phyloP scores from a whole-genome alignment of 225 moss, liverwort and hornwort genomes.

The Takakia lepidozioides region DNA sequence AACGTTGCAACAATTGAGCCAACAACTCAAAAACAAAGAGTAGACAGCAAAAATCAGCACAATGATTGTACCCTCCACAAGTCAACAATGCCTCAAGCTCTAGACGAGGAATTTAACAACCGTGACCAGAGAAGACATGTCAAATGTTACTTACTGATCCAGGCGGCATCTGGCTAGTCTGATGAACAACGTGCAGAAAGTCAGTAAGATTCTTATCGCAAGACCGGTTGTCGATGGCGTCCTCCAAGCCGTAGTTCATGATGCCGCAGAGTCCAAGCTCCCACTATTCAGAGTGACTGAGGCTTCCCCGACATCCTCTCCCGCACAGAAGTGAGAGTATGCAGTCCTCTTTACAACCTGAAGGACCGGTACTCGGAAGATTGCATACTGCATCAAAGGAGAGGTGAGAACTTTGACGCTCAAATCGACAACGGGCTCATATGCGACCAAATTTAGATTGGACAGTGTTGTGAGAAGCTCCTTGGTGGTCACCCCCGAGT shows the following conservation, averaged over 20 bases:
- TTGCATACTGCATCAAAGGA: conserved; percentile 43
- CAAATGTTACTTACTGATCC: conserved; percentile 68
- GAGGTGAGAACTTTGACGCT: conserved; percentile 69
- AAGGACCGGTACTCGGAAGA: conserved; percentile 51
- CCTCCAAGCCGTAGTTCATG: conserved; percentile 81
- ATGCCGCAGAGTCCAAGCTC: conserved; percentile 70
- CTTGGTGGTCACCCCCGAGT: conserved; percentile 49
- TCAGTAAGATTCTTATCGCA: conserved; percentile 58
- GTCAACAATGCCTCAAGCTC: too few species aligned
- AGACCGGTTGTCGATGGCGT: conserved; percentile 61
- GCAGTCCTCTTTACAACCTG: conserved; percentile 65
- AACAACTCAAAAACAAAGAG: too few species aligned
- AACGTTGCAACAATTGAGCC: too few species aligned
- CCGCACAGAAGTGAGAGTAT: conserved; percentile 84
- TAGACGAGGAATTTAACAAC: too few species aligned
- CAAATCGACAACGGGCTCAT: conserved; percentile 65
- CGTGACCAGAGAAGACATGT: too few species aligned
- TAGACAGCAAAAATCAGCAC: too few species aligned
- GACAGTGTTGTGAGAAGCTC: conserved; percentile 57
- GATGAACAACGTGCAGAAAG: conserved; percentile 53
- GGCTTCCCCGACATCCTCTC: conserved; percentile 66
- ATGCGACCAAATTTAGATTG: conserved; percentile 74
- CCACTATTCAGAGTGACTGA: conserved; percentile 65
- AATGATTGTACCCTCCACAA: too few species aligned
- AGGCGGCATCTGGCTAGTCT: conserved; percentile 52